phyloP scores from a whole-genome alignment of 2,329 filamentous ascomycete genomes.

The Fusarium veterinarium region DNA sequence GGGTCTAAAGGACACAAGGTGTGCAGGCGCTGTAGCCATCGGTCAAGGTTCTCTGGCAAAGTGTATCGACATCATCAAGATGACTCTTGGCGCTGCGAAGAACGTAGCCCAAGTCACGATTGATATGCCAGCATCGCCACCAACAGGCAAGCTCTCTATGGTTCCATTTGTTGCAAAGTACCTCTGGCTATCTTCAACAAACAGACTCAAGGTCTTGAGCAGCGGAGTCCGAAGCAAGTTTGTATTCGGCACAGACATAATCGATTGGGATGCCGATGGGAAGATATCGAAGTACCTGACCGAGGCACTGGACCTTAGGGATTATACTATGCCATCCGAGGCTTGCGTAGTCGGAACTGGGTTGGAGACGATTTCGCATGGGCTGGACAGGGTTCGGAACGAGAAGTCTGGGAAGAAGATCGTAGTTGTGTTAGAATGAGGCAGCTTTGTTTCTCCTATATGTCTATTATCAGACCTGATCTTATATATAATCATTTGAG shows the following conservation, averaged over 20 bases:
- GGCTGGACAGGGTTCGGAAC: not conserved
- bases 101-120: not conserved
- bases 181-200: not conserved
- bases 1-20: not conserved
- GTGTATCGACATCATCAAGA: constrained; percentile 2
- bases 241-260: constrained; percentile 1
- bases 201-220: not conserved
- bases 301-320: not conserved
- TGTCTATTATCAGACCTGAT: too few relatives aligned
- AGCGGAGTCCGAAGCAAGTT: constrained; percentile 10
- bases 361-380: not conserved
- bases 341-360: not conserved
- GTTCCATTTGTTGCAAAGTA: constrained; percentile 8
- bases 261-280: not conserved
- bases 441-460: fast-evolving
- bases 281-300: not conserved
- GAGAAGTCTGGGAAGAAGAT: not conserved
- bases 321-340: not conserved
- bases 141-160: not conserved
- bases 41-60: not conserved
- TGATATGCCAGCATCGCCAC: not conserved
- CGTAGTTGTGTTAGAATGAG: not conserved
- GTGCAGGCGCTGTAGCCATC: constrained; percentile 1
- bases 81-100: not conserved
- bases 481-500: too few relatives aligned